Evolutionary conservation across 495 filamentous ascomycete genomes (phyloP), one percentile per base, ranked within the genome.

Genomic region (Trichocladium antarcticum): DNA sequence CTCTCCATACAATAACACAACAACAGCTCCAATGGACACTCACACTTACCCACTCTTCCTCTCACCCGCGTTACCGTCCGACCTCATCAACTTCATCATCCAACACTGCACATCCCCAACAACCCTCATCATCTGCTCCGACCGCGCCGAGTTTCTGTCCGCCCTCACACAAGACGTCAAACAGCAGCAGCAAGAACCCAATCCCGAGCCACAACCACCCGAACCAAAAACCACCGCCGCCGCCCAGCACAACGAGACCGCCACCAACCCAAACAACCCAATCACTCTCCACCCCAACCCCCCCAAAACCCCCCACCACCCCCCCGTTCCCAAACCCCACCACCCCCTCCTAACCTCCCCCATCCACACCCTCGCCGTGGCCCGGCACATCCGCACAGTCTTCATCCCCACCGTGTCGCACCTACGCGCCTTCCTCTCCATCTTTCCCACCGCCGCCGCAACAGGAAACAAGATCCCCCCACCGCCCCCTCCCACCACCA

Each of bases 351-450:
- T 83, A 14, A 68, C 73, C 12, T 79, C 82, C 45, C 82, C 83
- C 3, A 77, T 94, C 38, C 74, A 81, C 50, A 72, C 83, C 39
- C 69, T 94, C 32, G 71, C 82, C 14, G 71, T 72, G 17, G 81
- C 85, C n/a, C 75, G 75, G 44, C 75, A 76, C 49, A 74, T 89
- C 51, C 76, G 73, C 44, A 61, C 89, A 2, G 68, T 79, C 31
- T 95, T 88, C 66, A 74, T 80, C 51, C 79, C 85, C 10, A 85
- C 80, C 6, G 64, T 93, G 35, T 80, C 85, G 28, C 80, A 83
- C 67, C 76, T 94, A 6, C 80, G 84, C 45, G 86, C 87, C 21
- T 87, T 81, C 58, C 70, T 94, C 0, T 66, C 83, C 28, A 71
- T 76, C 37, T 82, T 70, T 58, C 61, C 56, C 35, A 55, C 60